A percentile compares a stretch with the other conserved stretches of the same genome.
Evolutionary conservation across 768 basidiomycete species (phyloP).

Genomic region (Boletus reticulatus): DNA sequence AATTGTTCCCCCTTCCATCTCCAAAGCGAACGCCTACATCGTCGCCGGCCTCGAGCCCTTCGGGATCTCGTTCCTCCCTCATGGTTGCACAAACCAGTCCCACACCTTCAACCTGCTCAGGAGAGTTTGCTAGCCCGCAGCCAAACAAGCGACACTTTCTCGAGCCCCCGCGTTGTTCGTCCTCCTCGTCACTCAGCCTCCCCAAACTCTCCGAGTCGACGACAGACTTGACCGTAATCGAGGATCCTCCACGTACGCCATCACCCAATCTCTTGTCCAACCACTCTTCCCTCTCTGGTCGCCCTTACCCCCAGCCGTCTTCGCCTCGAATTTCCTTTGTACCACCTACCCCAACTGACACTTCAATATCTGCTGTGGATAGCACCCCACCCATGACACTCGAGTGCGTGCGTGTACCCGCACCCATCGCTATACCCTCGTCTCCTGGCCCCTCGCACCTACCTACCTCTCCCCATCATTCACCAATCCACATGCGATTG

Average conservation of each 20-base stretch:
- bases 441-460: background rate
- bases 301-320: conserved; percentile 2
- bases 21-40: conserved; percentile 52
- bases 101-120: conserved; percentile 17
- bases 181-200: conserved; percentile 28
- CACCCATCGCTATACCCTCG: background rate
- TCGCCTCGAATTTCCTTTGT: conserved; percentile 8
- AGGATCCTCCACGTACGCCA: conserved; percentile 11
- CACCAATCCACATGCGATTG: conserved; percentile 1
- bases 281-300: conserved; percentile 24
- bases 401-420: background rate
- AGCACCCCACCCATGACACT: background rate
- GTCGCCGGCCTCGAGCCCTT: conserved; percentile 37
- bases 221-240: conserved; percentile 1
- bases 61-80: conserved; percentile 29
- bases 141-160: conserved; percentile 12
- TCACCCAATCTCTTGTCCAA: conserved; percentile 25
- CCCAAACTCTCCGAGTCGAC: conserved; percentile 15
- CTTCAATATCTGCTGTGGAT: background rate
- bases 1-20: conserved; percentile 58
- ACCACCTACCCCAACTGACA: conserved; percentile 5
- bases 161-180: conserved; percentile 20
- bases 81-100: conserved; percentile 10
- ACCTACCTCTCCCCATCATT: background rate
- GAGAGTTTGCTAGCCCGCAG: conserved; percentile 2